Evolutionary conservation across 306 rosid species (phyloP), one percentile per base, ranked within the genome.

Genomic region (Rosa lucieae): DNA sequence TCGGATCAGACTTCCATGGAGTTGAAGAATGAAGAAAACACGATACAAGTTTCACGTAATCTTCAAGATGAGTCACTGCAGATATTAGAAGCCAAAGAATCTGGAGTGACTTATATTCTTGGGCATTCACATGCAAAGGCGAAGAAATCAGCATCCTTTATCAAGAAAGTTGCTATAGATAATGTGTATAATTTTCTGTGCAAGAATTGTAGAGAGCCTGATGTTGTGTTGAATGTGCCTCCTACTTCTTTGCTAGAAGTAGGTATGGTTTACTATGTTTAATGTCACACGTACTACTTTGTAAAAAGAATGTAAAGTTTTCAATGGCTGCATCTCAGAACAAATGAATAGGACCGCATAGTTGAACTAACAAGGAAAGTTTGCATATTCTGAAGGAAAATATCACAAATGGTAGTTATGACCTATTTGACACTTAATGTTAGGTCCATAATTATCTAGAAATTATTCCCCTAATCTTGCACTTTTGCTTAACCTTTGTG

Each of bases 211-310:
- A 91, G 89, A 72, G 89, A 84, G 37, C 90, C 87, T 81, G 92
- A 88, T 79, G 87, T 78, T 84, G 76, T 88, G 44, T 67, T 90
- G 85, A 89, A 90, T 15, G 90, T 91, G 53, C 88, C 91, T 78
- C 92, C 86, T 49, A 84, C 93, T 70, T 90, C 93, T 72, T 82
- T 89, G 87, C 75, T 93, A 15, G 97, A 93, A 81, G 95, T 91
- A 65, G 98, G 98, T 65, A 93, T 93, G 97, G 77, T 89, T 42
- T 93, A 91, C 80, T 81, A 88, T 78, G 95, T 93, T 66, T 93
- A 81, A 85, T 62, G 76, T 74, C 43, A 26, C 3, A 68, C 43
- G 48, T 40, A 66, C 44, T 66, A 15, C 23, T 40, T 21, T 43
- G 56, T 42, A 55, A 6, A 42, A 55, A 74, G 39, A 43, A 77